Conservation (phyloP, 164 flowering plant genomes). For the Berberis thunbergii region DNA sequence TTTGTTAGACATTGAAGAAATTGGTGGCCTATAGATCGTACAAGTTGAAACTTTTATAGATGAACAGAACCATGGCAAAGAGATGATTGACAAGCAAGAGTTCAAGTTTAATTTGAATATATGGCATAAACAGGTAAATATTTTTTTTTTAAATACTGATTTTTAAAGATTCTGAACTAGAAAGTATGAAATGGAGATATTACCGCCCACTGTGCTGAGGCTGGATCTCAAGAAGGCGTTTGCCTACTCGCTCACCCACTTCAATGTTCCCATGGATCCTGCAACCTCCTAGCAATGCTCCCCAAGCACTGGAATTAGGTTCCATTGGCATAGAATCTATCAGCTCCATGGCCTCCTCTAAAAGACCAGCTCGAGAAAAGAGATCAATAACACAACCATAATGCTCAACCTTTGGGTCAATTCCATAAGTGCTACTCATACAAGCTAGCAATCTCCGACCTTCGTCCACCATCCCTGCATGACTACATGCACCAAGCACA, state of each 20-base stretch:
- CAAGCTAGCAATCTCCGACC: constrained; percentile 9
- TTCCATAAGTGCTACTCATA: constrained; percentile 15
- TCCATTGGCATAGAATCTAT: constrained; percentile 24
- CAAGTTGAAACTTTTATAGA: too few relatives aligned
- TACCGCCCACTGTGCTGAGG: constrained; percentile 8
- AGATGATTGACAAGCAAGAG: too few relatives aligned
- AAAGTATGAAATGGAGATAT: neutral
- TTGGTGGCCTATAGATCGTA: too few relatives aligned
- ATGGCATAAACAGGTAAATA: too few relatives aligned
- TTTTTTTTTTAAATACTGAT: too few relatives aligned
- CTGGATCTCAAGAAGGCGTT: neutral
- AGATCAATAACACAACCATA: constrained; percentile 27
- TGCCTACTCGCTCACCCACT: constrained; percentile 3
- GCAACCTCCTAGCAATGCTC: constrained; percentile 9
- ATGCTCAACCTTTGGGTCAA: constrained; percentile 25
- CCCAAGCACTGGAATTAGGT: constrained; percentile 7
- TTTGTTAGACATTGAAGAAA: too few relatives aligned
- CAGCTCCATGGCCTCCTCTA: constrained; percentile 17
- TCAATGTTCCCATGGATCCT: constrained; percentile 8
- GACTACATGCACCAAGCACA: constrained; percentile 16
- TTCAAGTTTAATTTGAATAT: too few relatives aligned
- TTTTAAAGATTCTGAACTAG: too few relatives aligned
- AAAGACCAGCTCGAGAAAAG: constrained; percentile 18
- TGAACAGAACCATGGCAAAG: too few relatives aligned
- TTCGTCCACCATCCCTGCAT: constrained; percentile 22